A percentile compares a stretch with the other conserved stretches of the same genome.
phyloP scores from a whole-genome alignment of 371 early-diverging fungal genomes.

The Gilbertella persicaria region DNA sequence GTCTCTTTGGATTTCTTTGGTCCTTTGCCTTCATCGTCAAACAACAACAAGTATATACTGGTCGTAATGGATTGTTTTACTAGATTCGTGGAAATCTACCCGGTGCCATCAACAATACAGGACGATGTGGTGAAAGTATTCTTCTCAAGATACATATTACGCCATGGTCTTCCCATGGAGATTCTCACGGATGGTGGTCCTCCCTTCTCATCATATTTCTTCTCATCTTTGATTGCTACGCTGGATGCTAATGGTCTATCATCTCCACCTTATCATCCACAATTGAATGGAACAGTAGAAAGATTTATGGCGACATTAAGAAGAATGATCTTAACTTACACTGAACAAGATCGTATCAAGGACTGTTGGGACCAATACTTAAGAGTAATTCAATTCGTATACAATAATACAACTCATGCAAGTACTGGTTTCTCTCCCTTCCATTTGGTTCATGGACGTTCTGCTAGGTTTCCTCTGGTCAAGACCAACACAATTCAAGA shows the following conservation, averaged over 20 bases:
- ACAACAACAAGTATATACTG: background rate
- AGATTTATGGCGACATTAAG: background rate
- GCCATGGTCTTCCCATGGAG: background rate
- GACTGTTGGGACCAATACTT: background rate
- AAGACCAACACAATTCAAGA: background rate
- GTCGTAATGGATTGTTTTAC: background rate
- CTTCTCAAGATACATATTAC: background rate
- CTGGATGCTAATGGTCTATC: background rate
- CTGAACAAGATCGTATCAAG: background rate
- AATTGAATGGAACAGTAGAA: constrained; percentile 11
- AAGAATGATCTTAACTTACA: background rate
- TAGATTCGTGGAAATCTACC: background rate
- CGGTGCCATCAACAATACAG: background rate
- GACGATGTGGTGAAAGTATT: background rate
- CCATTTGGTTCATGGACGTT: constrained; percentile 1
- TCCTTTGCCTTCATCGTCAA: background rate
- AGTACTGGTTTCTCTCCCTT: constrained; percentile 4
- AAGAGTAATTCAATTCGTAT: background rate
- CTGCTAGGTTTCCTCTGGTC: background rate
- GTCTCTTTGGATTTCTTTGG: constrained; percentile 5
- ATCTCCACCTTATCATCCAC: constrained; percentile 9
- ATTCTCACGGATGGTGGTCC: constrained; percentile 1
- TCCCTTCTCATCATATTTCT: background rate
- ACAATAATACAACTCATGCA: background rate
- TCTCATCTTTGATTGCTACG: background rate